A percentile compares a stretch with the other conserved stretches of the same genome.
These are phyloP conservation scores for Pisolithus sp. DNA, from an alignment of 768 basidiomycete genomes.

Conservation along the genomic window DNA sequence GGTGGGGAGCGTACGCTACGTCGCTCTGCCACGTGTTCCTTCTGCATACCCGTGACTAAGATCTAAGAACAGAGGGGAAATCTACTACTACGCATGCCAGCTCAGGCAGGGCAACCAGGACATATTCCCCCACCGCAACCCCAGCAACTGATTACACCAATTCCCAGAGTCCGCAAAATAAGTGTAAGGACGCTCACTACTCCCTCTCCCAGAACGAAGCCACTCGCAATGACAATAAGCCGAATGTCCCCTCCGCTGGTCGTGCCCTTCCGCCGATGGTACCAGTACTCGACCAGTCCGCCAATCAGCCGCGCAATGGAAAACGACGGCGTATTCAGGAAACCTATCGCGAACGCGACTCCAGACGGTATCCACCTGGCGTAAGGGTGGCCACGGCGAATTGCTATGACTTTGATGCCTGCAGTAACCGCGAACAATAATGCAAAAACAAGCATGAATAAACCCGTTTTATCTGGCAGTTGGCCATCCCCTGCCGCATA, in stretches of 20 bases:
- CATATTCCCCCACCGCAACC: conserved; percentile 78
- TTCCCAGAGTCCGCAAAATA: conserved; percentile 63
- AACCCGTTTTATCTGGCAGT: conserved; percentile 66
- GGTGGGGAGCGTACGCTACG: not conserved
- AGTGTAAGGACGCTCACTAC: conserved; percentile 80
- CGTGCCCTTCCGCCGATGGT: conserved; percentile 46
- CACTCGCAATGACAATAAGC: conserved; percentile 84
- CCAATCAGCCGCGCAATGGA: conserved; percentile 88
- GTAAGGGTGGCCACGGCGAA: conserved; percentile 41
- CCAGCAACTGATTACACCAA: conserved; percentile 76
- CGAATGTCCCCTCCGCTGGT: conserved; percentile 54
- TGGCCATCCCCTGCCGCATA: conserved; percentile 62
- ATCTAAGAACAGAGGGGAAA: too few relatives aligned
- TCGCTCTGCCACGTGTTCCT: conserved; percentile 5
- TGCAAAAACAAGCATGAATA: conserved; percentile 79
- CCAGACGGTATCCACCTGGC: conserved; percentile 87
- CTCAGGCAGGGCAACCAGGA: conserved; percentile 52
- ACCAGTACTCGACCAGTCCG: conserved; percentile 72
- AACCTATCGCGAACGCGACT: conserved; percentile 92
- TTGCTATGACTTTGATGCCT: conserved; percentile 55
- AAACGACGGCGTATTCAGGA: conserved; percentile 93
- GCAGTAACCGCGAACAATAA: conserved; percentile 63
- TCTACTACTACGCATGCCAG: too few relatives aligned
- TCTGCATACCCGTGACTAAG: not conserved
- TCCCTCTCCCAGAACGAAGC: conserved; percentile 94